A percentile compares a stretch with the other conserved stretches of the same genome.
phyloP scores from a whole-genome alignment of 352 stramenopile genomes.

The Phytopythium mirpurense region DNA sequence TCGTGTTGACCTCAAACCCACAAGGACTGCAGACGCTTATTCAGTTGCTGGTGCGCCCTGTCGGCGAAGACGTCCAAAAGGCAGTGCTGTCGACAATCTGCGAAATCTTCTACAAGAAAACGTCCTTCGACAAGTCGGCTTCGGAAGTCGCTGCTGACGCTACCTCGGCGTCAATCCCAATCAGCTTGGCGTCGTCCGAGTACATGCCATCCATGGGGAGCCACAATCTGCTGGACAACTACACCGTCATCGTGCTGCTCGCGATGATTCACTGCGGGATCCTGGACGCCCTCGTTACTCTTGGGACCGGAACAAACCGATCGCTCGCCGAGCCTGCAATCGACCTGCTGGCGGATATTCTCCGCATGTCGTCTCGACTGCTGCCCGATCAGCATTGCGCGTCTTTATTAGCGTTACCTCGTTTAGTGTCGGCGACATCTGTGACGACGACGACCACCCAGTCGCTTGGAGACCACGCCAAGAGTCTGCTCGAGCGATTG shows the following conservation, averaged over 20 bases:
- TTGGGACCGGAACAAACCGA: constrained; percentile 69
- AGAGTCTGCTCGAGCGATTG: constrained; percentile 66
- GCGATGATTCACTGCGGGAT: constrained; percentile 86
- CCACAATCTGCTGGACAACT: constrained; percentile 86
- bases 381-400: constrained; percentile 83
- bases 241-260: constrained; percentile 81
- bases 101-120: constrained; percentile 88
- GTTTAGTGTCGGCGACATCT: constrained; percentile 76
- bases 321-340: constrained; percentile 80
- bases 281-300: constrained; percentile 75
- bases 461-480: constrained; percentile 60
- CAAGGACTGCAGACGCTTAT: constrained; percentile 84
- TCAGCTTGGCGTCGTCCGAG: constrained; percentile 65
- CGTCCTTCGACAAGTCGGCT: constrained; percentile 66
- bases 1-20: constrained; percentile 83
- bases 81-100: constrained; percentile 84
- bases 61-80: constrained; percentile 87
- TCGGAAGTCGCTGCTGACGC: constrained; percentile 26
- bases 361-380: constrained; percentile 79
- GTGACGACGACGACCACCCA: constrained; percentile 67
- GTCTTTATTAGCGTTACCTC: constrained; percentile 66
- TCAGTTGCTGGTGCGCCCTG: constrained; percentile 81
- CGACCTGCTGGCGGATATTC: constrained; percentile 74
- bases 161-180: constrained; percentile 38
- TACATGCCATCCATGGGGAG: constrained; percentile 51